These are phyloP conservation scores for Melampsora larici-populina DNA, from an alignment of 1,284 basidiomycete species.

Conservation along the genomic window DNA sequence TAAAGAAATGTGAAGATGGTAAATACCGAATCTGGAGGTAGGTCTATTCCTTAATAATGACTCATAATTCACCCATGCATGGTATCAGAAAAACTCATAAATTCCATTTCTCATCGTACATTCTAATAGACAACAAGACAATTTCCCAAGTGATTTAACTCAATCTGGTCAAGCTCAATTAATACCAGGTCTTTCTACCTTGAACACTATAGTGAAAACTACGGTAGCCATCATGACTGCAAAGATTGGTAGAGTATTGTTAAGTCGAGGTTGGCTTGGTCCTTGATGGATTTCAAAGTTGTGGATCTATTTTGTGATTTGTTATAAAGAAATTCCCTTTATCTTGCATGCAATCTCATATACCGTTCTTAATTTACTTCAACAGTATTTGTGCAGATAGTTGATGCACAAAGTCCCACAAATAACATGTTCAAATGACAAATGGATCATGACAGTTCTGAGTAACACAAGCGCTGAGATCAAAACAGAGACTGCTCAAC, in stretches of 20 bases:
- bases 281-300: not conserved
- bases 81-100: not conserved
- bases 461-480: too few species aligned
- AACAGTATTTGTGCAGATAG: too few species aligned
- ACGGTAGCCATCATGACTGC: not conserved
- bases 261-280: not conserved
- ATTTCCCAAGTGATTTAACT: constrained; percentile 30
- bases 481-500: too few species aligned
- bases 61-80: too few species aligned
- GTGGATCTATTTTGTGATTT: too few species aligned
- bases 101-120: not conserved
- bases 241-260: constrained; percentile 1
- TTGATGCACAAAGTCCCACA: too few species aligned
- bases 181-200: not conserved
- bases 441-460: too few species aligned
- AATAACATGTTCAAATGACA: too few species aligned
- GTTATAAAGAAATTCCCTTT: too few species aligned
- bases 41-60: not conserved
- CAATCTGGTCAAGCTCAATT: constrained; percentile 13
- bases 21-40: constrained; percentile 23
- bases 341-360: too few species aligned
- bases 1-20: constrained; percentile 3
- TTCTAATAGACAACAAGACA: constrained; percentile 28
- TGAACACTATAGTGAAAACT: constrained; percentile 15
- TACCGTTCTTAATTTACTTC: too few species aligned